Evolutionary conservation across 176 grass and related monocot species (phyloP).

Genomic region (Triticum turgidum): DNA sequence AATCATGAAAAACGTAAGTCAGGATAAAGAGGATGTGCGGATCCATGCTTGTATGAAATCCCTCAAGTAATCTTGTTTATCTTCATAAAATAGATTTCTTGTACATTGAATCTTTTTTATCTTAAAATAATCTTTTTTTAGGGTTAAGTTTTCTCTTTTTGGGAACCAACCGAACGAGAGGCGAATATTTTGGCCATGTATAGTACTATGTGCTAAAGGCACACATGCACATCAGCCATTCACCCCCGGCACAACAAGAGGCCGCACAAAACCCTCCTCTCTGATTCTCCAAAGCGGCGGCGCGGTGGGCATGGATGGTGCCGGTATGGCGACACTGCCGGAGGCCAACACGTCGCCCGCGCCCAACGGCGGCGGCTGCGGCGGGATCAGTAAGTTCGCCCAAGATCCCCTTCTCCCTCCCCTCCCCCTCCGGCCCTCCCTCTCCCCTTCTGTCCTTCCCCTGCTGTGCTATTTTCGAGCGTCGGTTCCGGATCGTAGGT

Average conservation of each 20-base stretch:
- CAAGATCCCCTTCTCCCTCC: too few species aligned
- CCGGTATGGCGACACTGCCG: constrained; percentile 1
- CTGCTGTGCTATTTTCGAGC: neutral
- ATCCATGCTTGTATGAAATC: too few species aligned
- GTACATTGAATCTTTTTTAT: neutral
- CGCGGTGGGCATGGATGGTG: neutral
- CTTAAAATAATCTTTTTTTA: neutral
- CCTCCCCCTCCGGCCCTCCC: neutral
- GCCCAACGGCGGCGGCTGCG: neutral
- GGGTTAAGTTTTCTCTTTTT: neutral
- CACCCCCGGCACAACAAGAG: neutral
- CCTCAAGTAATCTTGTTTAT: too few species aligned
- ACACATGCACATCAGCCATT: neutral
- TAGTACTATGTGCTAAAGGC: neutral
- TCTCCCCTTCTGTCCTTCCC: neutral
- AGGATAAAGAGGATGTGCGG: too few species aligned
- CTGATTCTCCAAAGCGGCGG: constrained; percentile 1
- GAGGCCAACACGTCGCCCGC: neutral
- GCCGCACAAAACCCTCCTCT: neutral
- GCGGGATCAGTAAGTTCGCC: constrained; percentile 19
- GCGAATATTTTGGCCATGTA: neutral
- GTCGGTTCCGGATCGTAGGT: neutral
- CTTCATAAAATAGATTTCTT: neutral
- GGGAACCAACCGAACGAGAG: neutral
- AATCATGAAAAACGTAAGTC: too few species aligned